A percentile compares a stretch with the other conserved stretches of the same genome.
phyloP scores from a whole-genome alignment of 805 yeast species.

The Nakazawaea peltata region DNA sequence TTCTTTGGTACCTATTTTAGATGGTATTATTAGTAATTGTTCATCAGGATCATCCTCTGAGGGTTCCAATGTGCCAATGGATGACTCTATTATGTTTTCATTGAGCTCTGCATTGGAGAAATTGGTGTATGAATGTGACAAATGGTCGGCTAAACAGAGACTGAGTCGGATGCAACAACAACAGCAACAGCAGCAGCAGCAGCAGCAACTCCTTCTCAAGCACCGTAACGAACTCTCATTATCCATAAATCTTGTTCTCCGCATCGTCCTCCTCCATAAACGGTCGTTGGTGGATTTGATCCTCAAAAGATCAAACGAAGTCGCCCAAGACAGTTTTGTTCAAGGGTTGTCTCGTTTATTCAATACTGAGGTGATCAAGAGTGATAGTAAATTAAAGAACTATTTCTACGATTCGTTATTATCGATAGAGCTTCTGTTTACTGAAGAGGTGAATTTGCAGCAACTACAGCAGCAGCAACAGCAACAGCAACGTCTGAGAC shows the following conservation, averaged over 20 bases:
- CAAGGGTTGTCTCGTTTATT: constrained; percentile 38
- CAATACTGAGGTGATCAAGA: constrained; percentile 32
- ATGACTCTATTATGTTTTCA: constrained; percentile 32
- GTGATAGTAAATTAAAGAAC: constrained; percentile 43
- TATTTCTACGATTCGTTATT: constrained; percentile 51
- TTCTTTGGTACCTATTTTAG: constrained; percentile 29
- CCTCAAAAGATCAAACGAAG: constrained; percentile 28
- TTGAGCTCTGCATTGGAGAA: constrained; percentile 32
- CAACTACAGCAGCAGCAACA: constrained; percentile 10
- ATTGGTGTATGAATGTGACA: constrained; percentile 21
- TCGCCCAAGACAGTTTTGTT: constrained; percentile 36
- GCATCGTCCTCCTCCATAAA: constrained; percentile 54
- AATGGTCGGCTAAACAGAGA: not conserved
- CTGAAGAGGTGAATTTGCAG: constrained; percentile 17
- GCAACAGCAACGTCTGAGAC: not conserved
- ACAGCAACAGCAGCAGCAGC: too few relatives aligned
- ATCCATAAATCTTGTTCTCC: constrained; percentile 39
- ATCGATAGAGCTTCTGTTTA: constrained; percentile 35
- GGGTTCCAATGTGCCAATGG: constrained; percentile 14
- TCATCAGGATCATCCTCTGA: constrained; percentile 15
- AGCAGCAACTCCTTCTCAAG: too few relatives aligned
- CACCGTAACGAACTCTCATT: constrained; percentile 15
- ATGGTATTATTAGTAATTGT: constrained; percentile 39
- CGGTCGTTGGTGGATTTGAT: constrained; percentile 38
- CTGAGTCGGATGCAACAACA: too few relatives aligned